A percentile compares a stretch with the other conserved stretches of the same genome.
phyloP scores from a whole-genome alignment of 345 rosid genomes.

The Lepidium sativum region DNA sequence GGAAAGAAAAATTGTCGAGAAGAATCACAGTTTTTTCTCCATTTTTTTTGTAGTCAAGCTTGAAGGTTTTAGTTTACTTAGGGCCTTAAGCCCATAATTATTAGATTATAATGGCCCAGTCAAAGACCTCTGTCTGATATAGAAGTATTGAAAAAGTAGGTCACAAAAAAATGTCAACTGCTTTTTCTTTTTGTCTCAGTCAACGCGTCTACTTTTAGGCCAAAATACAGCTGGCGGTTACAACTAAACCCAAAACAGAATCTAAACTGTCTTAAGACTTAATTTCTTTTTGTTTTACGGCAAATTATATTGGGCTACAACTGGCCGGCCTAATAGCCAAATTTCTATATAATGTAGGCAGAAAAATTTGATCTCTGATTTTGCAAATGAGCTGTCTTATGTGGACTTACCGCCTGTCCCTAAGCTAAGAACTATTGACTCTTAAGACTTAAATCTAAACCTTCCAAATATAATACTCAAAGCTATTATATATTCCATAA shows the following conservation, averaged over 20 bases:
- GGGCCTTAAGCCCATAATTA: not conserved
- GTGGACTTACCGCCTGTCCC: too few relatives aligned
- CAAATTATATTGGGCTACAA: too few relatives aligned
- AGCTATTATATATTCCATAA: not conserved
- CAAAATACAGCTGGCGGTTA: conserved; percentile 18
- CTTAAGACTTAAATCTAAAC: not conserved
- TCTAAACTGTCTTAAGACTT: conserved; percentile 4
- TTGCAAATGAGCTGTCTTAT: too few relatives aligned
- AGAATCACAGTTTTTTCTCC: too few relatives aligned
- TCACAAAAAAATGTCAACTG: conserved; percentile 3
- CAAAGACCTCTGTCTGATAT: not conserved
- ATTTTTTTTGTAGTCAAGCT: not conserved
- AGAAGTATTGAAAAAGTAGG: not conserved
- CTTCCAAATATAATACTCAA: not conserved
- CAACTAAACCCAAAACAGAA: conserved; percentile 15
- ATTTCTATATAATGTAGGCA: too few relatives aligned
- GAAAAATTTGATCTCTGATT: too few relatives aligned
- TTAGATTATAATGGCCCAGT: not conserved
- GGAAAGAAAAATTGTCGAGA: too few relatives aligned
- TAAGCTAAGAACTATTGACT: too few relatives aligned
- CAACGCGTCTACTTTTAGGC: conserved; percentile 3
- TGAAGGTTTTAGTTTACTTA: not conserved
- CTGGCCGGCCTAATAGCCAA: too few relatives aligned
- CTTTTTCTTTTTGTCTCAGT: not conserved
- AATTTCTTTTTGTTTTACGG: too few relatives aligned